A percentile compares a stretch with the other conserved stretches of the same genome.
These are phyloP conservation scores for Papiliotrema terrestris DNA, from an alignment of 1,284 basidiomycete genomes.

Conservation along the genomic window DNA sequence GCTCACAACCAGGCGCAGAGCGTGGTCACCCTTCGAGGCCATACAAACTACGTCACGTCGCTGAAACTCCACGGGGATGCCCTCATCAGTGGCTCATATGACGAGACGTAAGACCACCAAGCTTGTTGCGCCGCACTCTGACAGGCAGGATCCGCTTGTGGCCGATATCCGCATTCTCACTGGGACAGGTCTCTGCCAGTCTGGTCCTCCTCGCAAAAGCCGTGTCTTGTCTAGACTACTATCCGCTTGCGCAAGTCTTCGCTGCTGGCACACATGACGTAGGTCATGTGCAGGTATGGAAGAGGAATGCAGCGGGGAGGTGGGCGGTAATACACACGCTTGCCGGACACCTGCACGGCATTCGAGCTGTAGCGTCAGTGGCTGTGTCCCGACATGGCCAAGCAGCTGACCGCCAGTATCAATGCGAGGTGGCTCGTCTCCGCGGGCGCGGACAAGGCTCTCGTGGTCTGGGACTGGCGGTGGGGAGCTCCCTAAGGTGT, in stretches of 20 bases:
- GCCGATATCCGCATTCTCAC: slow-evolving; percentile 61
- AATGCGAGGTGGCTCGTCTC: slow-evolving; percentile 80
- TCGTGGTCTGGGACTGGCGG: slow-evolving; percentile 74
- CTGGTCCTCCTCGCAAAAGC: slow-evolving; percentile 60
- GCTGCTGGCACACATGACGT: slow-evolving; percentile 90
- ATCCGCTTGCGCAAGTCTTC: slow-evolving; percentile 79
- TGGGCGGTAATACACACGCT: slow-evolving; percentile 77
- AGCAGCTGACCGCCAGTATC: slow-evolving; percentile 71
- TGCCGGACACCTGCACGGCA: slow-evolving; percentile 57
- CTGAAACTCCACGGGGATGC: slow-evolving; percentile 64
- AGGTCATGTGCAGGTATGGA: slow-evolving; percentile 74
- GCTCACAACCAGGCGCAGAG: slow-evolving; percentile 60
- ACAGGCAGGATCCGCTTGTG: slow-evolving; percentile 70
- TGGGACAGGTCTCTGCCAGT: slow-evolving; percentile 6
- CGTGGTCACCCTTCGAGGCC: slow-evolving; percentile 72
- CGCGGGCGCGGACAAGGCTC: slow-evolving; percentile 79
- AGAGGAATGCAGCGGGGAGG: slow-evolving; percentile 53
- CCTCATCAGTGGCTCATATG: slow-evolving; percentile 82
- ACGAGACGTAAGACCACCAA: slow-evolving; percentile 55
- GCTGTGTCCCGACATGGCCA: slow-evolving; percentile 22
- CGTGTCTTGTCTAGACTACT: slow-evolving; percentile 83
- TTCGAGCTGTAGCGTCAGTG: slow-evolving; percentile 32
- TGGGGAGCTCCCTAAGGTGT: too few species aligned
- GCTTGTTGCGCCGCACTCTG: neutral
- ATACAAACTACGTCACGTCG: slow-evolving; percentile 84